phyloP scores from a whole-genome alignment of 2,329 filamentous ascomycete genomes.

The Septoria petroselini region DNA sequence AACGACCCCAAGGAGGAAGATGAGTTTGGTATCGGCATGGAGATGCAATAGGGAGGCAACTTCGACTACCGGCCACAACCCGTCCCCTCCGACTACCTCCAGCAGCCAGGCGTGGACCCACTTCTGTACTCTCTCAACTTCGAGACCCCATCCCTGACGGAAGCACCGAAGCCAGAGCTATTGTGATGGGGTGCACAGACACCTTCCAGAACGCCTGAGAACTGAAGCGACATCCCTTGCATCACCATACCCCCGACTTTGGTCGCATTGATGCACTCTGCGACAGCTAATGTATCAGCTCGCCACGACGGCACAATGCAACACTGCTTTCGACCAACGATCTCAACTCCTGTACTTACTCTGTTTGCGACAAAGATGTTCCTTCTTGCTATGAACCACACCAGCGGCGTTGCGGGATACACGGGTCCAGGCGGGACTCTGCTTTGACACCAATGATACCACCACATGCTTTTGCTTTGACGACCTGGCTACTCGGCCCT shows the following conservation, averaged over 20 bases:
- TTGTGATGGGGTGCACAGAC: conserved; percentile 13
- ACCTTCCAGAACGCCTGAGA: conserved; percentile 15
- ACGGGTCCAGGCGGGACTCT: conserved; percentile 8
- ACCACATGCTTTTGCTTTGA: conserved; percentile 26
- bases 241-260: conserved; percentile 13
- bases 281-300: conserved; percentile 16
- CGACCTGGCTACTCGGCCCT: conserved; percentile 5
- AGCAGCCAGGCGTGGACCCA: conserved; percentile 1
- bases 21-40: conserved; percentile 84
- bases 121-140: conserved; percentile 6
- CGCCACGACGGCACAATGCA: conserved; percentile 18
- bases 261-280: conserved; percentile 22
- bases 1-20: conserved; percentile 88
- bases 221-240: conserved; percentile 19
- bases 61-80: conserved; percentile 17
- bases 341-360: conserved; percentile 16
- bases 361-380: conserved; percentile 15
- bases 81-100: neutral
- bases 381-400: conserved; percentile 16
- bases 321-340: conserved; percentile 6
- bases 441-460: conserved; percentile 26
- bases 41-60: conserved; percentile 42
- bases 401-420: conserved; percentile 19
- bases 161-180: conserved; percentile 4
- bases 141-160: conserved; percentile 2